Evolutionary conservation across 257 asterid genomes (phyloP), one percentile per base, ranked within the genome.

Genomic region (Scutellaria baicalensis): DNA sequence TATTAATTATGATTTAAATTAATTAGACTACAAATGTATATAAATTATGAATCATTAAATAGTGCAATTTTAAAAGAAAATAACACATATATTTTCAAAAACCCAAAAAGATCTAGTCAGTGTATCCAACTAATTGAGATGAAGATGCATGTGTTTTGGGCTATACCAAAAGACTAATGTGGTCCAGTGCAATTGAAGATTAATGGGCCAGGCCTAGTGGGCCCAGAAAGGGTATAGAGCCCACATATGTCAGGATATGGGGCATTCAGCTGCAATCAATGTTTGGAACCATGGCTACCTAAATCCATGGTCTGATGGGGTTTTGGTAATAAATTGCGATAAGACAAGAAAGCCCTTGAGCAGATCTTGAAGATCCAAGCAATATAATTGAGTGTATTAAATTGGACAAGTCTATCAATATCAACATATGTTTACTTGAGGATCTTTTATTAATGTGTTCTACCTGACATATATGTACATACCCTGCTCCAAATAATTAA

Each of bases 211-310:
- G 49, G 13, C 23, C 70, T 49, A 68, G 16, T 59, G 55, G 70
- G 64, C 70, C 54, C 79, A 67, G 67, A 18, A 52, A 64, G 62
- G 64, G 63, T 59, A 63, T 0, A 10, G 73, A 48, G 66, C 71
- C 74, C 38, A 68, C 55, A 68, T 74, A 73, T 81, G 83, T 68
- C 63, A 72, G 71, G 49, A 61, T 36, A 16, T 75, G 70, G 62
- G 4, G 70, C 80, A 73, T 27, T 40, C 70, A 64, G 36, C 16
- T 36, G 75, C 77, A 82, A 71, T 75, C 1, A 72, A 75, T 69
- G 9, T 13, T 55, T 23, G 39, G 58, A 57, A 67, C 76, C 74
- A 77, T 56, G 39, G 16, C 55, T 51, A 64, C 68, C 77, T 49
- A 67, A 51, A 54, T 54, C 64, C 68, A 64, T 63, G 69, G 58